Evolutionary conservation across 352 stramenopile genomes (phyloP).

Genomic region (Phytophthora macrochlamydospora): DNA sequence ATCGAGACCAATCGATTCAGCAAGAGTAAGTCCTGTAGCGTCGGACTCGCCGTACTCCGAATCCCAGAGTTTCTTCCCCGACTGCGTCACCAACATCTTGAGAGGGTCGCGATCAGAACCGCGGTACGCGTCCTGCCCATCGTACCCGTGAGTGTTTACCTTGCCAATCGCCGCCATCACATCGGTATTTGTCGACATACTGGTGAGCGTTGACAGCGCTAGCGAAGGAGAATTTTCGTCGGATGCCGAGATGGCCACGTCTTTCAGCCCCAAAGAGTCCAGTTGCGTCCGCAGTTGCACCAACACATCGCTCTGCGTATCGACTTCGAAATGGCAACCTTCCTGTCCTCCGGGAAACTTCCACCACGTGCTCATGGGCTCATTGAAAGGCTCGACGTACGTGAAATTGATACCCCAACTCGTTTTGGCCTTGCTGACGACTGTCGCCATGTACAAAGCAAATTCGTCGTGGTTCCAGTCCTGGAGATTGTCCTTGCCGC

Average conservation of each 20-base stretch:
- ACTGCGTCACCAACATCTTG: constrained; percentile 30
- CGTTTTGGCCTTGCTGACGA: constrained; percentile 46
- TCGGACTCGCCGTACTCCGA: constrained; percentile 67
- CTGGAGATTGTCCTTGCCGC: constrained; percentile 54
- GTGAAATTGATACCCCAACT: constrained; percentile 55
- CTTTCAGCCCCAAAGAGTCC: constrained; percentile 31
- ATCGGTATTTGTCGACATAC: constrained; percentile 21
- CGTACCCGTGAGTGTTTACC: constrained; percentile 67
- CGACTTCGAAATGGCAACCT: constrained; percentile 53
- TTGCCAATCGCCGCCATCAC: constrained; percentile 47
- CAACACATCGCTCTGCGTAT: constrained; percentile 50
- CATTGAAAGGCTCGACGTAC: constrained; percentile 67
- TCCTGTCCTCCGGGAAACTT: constrained; percentile 51
- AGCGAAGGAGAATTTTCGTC: constrained; percentile 60
- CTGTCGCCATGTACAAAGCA: constrained; percentile 48
- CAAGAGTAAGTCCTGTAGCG: constrained; percentile 47
- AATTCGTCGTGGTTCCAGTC: constrained; percentile 55
- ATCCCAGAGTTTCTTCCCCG: constrained; percentile 56
- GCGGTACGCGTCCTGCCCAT: constrained; percentile 46
- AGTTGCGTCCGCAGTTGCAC: constrained; percentile 43
- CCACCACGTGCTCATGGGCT: constrained; percentile 60
- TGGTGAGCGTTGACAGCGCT: constrained; percentile 38
- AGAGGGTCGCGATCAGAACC: constrained; percentile 41
- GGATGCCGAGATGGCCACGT: constrained; percentile 42
- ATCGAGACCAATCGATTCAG: constrained; percentile 52